A percentile compares a stretch with the other conserved stretches of the same genome.
Evolutionary conservation across 2,329 filamentous ascomycete genomes (phyloP).

Genomic region (Pseudogymnoascus sp.): DNA sequence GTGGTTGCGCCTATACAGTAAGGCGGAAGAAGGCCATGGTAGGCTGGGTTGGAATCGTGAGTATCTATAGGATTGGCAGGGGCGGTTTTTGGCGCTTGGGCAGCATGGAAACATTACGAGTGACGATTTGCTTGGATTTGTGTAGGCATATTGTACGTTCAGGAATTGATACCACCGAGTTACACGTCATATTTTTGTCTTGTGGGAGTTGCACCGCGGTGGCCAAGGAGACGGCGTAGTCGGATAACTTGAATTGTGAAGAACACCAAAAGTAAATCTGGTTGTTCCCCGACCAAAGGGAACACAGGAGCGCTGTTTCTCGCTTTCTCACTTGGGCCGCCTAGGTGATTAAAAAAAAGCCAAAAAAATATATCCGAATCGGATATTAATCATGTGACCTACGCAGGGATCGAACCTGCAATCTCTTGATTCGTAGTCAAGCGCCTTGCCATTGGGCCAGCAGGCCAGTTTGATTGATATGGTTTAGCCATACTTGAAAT

Average conservation of each 20-base stretch:
- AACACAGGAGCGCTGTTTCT: not conserved
- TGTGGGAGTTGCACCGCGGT: not conserved
- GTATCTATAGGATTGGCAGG: not conserved
- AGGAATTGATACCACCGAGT: constrained; percentile 1
- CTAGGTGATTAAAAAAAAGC: not conserved
- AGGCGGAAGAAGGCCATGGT: not conserved
- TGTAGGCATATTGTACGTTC: constrained; percentile 5
- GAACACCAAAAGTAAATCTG: not conserved
- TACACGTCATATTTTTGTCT: not conserved
- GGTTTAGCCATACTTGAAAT: too few species aligned
- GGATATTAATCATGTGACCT: constrained; percentile 19
- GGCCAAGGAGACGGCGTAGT: not conserved
- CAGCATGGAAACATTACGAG: constrained; percentile 1
- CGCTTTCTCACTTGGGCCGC: not conserved
- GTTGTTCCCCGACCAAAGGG: not conserved
- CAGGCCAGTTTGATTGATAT: constrained; percentile 17
- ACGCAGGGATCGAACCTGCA: constrained; percentile 39
- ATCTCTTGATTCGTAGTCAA: constrained; percentile 47
- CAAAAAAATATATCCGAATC: not conserved
- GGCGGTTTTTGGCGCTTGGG: constrained; percentile 1
- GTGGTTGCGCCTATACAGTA: constrained; percentile 18
- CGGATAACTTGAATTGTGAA: not conserved
- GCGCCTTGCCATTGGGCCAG: constrained; percentile 44
- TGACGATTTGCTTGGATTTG: constrained; percentile 2
- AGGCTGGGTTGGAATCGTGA: not conserved